These are phyloP conservation scores for Eragrostis tef DNA, from an alignment of 202 grass and related monocot species.

Conservation along the genomic window DNA sequence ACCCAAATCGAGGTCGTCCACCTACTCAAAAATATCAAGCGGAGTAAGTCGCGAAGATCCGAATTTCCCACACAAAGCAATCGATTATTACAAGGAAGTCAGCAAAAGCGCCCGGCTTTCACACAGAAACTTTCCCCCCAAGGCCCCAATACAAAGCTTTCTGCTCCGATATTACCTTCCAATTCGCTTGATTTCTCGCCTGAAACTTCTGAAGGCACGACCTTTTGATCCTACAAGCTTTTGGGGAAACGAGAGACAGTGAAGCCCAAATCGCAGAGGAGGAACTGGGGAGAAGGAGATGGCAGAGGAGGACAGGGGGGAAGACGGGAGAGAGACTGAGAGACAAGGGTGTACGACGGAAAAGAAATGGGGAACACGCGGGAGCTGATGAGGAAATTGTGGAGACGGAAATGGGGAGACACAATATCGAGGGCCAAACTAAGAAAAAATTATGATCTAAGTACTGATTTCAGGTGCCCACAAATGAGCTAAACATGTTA, in stretches of 20 bases:
- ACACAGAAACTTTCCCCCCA: background rate
- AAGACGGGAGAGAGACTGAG: background rate
- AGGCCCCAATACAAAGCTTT: background rate
- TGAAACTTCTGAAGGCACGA: conserved; percentile 11
- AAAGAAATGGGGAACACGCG: conserved; percentile 13
- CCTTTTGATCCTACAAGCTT: background rate
- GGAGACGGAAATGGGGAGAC: no score
- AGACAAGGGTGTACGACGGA: background rate
- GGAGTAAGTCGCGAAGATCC: conserved; percentile 3
- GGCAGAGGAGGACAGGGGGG: background rate
- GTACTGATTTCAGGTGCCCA: no score
- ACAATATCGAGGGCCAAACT: background rate
- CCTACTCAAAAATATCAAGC: conserved; percentile 1
- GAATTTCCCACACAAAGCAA: conserved; percentile 25
- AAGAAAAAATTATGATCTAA: no score
- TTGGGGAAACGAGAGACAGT: background rate
- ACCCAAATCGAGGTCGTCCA: conserved; percentile 37
- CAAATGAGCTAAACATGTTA: no score
- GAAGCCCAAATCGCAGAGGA: background rate
- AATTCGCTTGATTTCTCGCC: background rate
- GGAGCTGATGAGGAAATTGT: background rate
- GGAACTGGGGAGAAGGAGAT: background rate
- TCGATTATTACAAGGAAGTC: conserved; percentile 6
- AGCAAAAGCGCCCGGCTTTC: conserved; percentile 24
- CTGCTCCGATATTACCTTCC: background rate